phyloP scores from a whole-genome alignment of 2,329 filamentous ascomycete genomes.

The Uncinocarpus reesii region DNA sequence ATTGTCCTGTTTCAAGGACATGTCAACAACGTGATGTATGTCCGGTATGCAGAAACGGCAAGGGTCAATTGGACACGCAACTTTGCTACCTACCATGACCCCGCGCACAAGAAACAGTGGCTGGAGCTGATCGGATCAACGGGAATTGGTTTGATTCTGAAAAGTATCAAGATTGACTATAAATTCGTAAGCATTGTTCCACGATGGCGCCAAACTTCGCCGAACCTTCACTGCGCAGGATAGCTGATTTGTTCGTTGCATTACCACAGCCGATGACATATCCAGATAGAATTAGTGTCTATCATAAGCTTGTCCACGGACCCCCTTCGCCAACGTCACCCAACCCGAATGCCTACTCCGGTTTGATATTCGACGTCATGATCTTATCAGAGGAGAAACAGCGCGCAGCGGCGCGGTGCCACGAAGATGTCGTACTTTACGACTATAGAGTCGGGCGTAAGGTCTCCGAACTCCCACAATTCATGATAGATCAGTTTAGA shows the following conservation, averaged over 20 bases:
- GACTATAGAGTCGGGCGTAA: constrained; percentile 56
- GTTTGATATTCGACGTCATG: constrained; percentile 44
- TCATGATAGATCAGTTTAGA: constrained; percentile 52
- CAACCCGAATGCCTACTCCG: constrained; percentile 23
- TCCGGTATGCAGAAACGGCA: constrained; percentile 70
- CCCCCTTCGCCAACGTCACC: constrained; percentile 26
- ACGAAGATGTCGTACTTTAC: constrained; percentile 71
- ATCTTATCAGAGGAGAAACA: constrained; percentile 67
- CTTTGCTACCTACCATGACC: constrained; percentile 54
- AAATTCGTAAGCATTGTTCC: constrained; percentile 59
- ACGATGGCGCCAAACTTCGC: too few relatives aligned
- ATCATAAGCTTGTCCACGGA: constrained; percentile 55
- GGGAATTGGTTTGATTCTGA: constrained; percentile 63
- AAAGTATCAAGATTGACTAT: constrained; percentile 70
- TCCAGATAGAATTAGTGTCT: constrained; percentile 71
- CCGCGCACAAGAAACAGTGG: constrained; percentile 55
- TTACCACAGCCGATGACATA: constrained; percentile 67
- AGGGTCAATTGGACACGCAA: constrained; percentile 69
- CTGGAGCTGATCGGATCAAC: constrained; percentile 55
- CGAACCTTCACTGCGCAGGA: neutral
- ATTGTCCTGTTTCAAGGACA: constrained; percentile 45
- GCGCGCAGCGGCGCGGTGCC: constrained; percentile 60
- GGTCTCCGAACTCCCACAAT: constrained; percentile 44
- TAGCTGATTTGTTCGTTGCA: neutral
- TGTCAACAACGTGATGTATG: constrained; percentile 79